Base-by-base conservation (phyloP, 148 eudicot genomes). In the Nepenthes gracilis region DNA sequence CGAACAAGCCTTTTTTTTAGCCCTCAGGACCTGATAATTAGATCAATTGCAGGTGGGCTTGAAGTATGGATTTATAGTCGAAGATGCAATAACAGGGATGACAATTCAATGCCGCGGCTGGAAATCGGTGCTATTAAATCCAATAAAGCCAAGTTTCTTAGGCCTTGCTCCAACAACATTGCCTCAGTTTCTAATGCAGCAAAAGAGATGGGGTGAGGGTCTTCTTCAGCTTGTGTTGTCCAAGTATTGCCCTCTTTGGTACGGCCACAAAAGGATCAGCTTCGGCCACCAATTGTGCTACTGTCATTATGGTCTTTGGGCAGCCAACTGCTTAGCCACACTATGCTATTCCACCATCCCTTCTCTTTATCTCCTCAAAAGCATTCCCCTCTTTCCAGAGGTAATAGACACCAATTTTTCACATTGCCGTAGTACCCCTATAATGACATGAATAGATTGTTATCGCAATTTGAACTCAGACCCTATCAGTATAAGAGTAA, bases 51-150 rank as follows among this genome's bases (percentile, higher is more conserved):
- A 91, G 97, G 66, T 83, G 60, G 98, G 98, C 5, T 38, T 92
- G 65, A 92, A 70, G 64, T 88, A 92, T n/a, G 94, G 96, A 6
- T 85, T 80, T 58, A 76, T 79, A 1, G 84, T 83, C 0, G 98
- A 92, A 78, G 98, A 92, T 59, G 84, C 86, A 47, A 75, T 88
- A 57, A 85, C 94, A 0, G 98, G 98, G 9, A 55, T 92, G 34
- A 69, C 91, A 35, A 92, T 92, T 38, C 86, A 85, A n/a, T 85
- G 85, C 51, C 49, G 67, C 1, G 96, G 96, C 33, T 92, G 96
- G 96, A 88, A 81, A 66, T 85, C 98, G 0, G 64, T 75, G 6
- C 82, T 73, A 43, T 79, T 62, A 61, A 85, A 82, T 57, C 91
- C 94, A 7, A 36, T 58, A 11, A 77, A 81, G 38, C 45, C 55